Percentiles rank a stretch among this genome's conserved stretches.
Evolutionary conservation across 306 rosid species (phyloP).

Genomic region (Neltuma alba): DNA sequence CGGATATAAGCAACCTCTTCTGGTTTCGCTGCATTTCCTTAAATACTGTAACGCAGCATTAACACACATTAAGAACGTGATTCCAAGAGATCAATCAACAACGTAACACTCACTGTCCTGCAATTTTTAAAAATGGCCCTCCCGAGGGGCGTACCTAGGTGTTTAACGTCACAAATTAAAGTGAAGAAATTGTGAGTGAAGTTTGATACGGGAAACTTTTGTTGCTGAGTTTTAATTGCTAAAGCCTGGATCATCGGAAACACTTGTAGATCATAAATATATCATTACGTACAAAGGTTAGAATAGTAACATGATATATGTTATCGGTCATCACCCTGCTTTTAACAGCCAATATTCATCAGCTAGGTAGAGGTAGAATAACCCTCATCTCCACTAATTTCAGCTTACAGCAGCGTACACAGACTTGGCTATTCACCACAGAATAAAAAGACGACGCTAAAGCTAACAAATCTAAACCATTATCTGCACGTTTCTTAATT

Average conservation of each 20-base stretch:
- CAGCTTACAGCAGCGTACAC: constrained; percentile 15
- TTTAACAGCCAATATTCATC: constrained; percentile 29
- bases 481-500: not conserved
- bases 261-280: constrained; percentile 28
- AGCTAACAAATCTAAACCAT: constrained; percentile 1
- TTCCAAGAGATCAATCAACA: constrained; percentile 25
- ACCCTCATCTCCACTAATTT: constrained; percentile 22
- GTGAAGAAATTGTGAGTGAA: constrained; percentile 4
- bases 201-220: not conserved
- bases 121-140: not conserved
- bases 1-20: not conserved
- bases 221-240: constrained; percentile 6
- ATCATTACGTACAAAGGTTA: constrained; percentile 32
- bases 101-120: constrained; percentile 15
- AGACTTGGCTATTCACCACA: constrained; percentile 15
- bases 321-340: constrained; percentile 4
- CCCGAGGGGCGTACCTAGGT: not conserved
- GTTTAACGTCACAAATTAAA: not conserved
- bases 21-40: not conserved
- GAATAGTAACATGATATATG: constrained; percentile 26
- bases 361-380: constrained; percentile 18
- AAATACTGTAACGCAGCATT: not conserved
- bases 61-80: not conserved
- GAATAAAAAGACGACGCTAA: constrained; percentile 1
- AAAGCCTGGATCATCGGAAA: constrained; percentile 27